Evolutionary conservation across 805 yeast genomes (phyloP), one percentile per base, ranked within the genome.

Genomic region (Candida easanensis): DNA sequence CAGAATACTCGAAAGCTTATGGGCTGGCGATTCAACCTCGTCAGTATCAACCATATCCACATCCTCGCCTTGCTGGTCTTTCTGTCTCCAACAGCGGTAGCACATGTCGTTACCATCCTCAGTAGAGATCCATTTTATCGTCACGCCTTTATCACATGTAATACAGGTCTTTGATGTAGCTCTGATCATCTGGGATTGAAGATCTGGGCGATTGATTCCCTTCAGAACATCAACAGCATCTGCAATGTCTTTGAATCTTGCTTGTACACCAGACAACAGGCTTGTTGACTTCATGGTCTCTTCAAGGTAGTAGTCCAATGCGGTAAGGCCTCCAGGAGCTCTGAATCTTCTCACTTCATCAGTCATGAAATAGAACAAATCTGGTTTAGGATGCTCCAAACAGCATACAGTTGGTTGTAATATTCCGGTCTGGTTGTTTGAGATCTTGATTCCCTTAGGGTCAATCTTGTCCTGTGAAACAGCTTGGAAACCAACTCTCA

Each of bases 401-500:
- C 84, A 79, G 2, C 65, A 46, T 14, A 77, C 50, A 4, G 64
- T 59, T 1, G 82, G 82, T 20, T 53, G 55, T 8, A 78, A 59
- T 30, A 52, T 67, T 1, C 82, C 82, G 10, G 14, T 14, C 16
- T 49, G 38, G 1, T 50, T 26, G 26, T 36, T 41, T 1, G 48
- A 58, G 4, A 60, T 64, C 33, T 40, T 50, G 38, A 50, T 33
- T 30, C 37, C 23, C 27, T 46, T 61, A 9, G 50, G 23, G 31
- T 62, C 69, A 11, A 45, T 37, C 22, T 54, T 53, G 9, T 39
- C 52, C 3, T 40, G 35, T 2, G 7, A 11, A 2, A 54, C 28
- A 3, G 52, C 28, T 36, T 65, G 68, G 52, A 85, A 83, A 2
- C 90, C 91, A 36, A 80, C 27, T 48, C 43, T 61, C 60, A 51